Base-by-base conservation (phyloP, 176 grass and related monocot genomes). In the Thinopyrum elongatum region DNA sequence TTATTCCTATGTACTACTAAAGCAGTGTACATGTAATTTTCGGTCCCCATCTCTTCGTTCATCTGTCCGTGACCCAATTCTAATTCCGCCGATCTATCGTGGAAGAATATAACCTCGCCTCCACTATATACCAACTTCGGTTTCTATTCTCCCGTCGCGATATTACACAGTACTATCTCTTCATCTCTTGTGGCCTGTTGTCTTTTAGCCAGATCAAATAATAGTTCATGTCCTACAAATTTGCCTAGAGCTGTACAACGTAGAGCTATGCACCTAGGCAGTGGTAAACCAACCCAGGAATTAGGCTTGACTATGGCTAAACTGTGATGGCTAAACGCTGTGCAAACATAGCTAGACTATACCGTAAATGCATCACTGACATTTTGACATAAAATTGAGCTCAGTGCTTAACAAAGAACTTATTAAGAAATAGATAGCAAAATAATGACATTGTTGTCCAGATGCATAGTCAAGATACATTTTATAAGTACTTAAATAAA, bases 101-200 rank as follows among this genome's bases (percentile, higher is more conserved):
- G 44, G 66, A 34, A 59, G 83, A 89, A 89, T 89, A 85, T 85
- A 85, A 89, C 84, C 47, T 76, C 61, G 22, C 10, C 55, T 55
- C 87, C 60, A 76, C 77, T 57, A 65, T 21, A 71, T 21, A 31
- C 22, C 3, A 49, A 34, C 64, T 78, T 77, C 42, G 23, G 65
- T 74, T 85, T 85, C 33, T 75, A 74, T 84, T 80, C 58, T 74
- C 8, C 68, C 6, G 11, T 80, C 33, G 27, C 8, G 85, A 86
- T 75, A 74, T 17, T 47, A 11, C 41, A 55, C 15, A 25, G 25
- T 53, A 29, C 19, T 61, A 27, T 74, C 68, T 12, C 68, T 70
- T 70, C 33, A 34, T 34, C 33, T 38, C 36, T 38, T 38, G 35
- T 71, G 67, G 22, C 10, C 35, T 23, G 68, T 41, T 35, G 68